Base-by-base conservation (phyloP, 2,329 filamentous ascomycete genomes). In the Gaeumannomyces sp. region DNA sequence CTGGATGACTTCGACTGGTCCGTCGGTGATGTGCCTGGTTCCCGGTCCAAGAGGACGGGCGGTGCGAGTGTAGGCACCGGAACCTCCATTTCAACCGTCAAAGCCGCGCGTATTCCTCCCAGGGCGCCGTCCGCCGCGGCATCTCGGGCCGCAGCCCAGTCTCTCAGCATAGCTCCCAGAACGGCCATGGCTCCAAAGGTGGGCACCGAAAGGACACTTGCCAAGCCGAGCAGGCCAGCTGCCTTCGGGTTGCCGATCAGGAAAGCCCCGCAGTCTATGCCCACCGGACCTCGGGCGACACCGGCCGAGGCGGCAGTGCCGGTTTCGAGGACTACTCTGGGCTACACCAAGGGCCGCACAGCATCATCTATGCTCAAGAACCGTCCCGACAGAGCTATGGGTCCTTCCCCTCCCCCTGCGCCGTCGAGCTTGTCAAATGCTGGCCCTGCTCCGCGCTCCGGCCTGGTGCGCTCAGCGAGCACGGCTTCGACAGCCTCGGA, bases 271-370 rank as follows among this genome's bases (percentile, higher is more conserved):
- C 58, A 58, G 16, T 35, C 35, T 76, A 14, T 67, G 77, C 22
- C 69, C 73, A 14, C 29, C 45, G 19, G 28, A 22, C 16, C 59
- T 6, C 28, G 53, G 22, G 25, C 33, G n/a, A 25, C n/a, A 2
- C 38, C 45, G 16, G 28, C 58, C 29, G 59, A 38, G 29, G 38
- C 84, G 14, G 88, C 89, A 1, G 82, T 85, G 28, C 85, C 85
- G 7, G 87, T 87, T 7, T 96, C 93, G 1, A 86, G 88, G 68
- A 93, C 87, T 64, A 97, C 93, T 0, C 83, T 97, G 58, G 93
- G 93, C 22, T 97, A 96, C 73, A 91, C 85, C 65, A 92, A 90
- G 74, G 93, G 93, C 45, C 85, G 91, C 45, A 79, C 79, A 5
- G 79, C 82, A 5, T 82, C 80, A 1, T 80, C 80, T 0, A 74